Base-by-base conservation (phyloP, 2,329 filamentous ascomycete species). In the Penicillium oxalicum region DNA sequence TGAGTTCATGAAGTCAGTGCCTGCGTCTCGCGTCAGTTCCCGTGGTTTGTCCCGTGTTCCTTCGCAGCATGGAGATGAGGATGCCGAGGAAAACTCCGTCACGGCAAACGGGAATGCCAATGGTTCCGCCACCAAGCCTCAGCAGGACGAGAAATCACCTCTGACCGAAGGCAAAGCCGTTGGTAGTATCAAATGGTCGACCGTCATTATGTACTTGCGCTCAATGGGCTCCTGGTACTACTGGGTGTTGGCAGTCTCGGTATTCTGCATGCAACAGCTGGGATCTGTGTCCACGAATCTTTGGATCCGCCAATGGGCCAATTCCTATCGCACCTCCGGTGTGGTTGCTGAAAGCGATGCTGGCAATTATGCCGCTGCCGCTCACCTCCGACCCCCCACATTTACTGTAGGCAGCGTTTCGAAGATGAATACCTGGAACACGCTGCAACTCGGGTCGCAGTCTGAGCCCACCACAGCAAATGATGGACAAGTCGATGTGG, bases 151-250 rank as follows among this genome's bases (percentile, higher is more conserved):
- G 7, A 76, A 77, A 44, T 68, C 70, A 25, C 70, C 70, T 56
- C 72, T 79, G 41, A 77, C 82, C 42, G 93, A 98, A 68, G 77
- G 78, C 37, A 97, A 94, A 70, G 85, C 88, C 6, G 83, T 80
- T 40, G 93, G 93, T 27, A 85, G 90, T 36, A 89, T 98, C 60
- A 93, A 95, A 67, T 84, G 89, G 77, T 78, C 81, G 24, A 91
- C 95, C 44, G 86, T 98, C 61, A 75, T 83, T 52, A 82, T 95
- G 64, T 98, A 98, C 66, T 79, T 98, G 13, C 73, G 72, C 50
- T 81, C 91, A 55, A 98, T 98, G 93, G 93, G 93, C n/a, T 79
- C 85, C 4, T 95, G 90, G 88, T 91, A 88, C 78, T 98, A 95
- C 73, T 98, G 93, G 93, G 68, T 86, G 41, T 73, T 87, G 33